Evolutionary conservation across 257 asterid genomes (phyloP).

Genomic region (Schizonepeta tenuifolia): DNA sequence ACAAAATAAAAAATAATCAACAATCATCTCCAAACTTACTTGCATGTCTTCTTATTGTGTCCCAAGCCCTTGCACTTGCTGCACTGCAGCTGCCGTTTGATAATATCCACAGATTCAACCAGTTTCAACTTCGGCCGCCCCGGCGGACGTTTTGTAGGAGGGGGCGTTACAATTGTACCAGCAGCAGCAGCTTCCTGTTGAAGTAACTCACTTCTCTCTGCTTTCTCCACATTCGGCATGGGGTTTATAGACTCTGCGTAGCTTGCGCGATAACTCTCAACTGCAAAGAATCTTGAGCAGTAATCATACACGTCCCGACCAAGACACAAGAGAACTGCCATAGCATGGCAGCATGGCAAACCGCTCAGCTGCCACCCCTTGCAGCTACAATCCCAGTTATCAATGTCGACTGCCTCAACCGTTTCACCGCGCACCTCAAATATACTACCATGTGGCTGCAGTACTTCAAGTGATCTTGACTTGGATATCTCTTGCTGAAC

Average conservation of each 20-base stretch:
- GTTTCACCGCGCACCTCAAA: conserved; percentile 77
- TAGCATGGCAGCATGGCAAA: conserved; percentile 91
- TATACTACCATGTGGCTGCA: conserved; percentile 53
- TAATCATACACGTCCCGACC: conserved; percentile 70
- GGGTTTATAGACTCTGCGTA: conserved; percentile 91
- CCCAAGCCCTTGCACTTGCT: conserved; percentile 98
- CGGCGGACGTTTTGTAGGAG: conserved; percentile 90
- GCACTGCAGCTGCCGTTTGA: conserved; percentile 98
- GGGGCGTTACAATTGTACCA: conserved; percentile 70
- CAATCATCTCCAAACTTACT: conserved; percentile 46
- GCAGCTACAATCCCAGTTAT: conserved; percentile 87
- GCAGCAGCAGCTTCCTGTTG: conserved; percentile 41
- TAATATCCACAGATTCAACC: conserved; percentile 68
- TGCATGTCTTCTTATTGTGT: conserved; percentile 95
- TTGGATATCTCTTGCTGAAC: conserved; percentile 73
- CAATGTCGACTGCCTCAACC: conserved; percentile 71
- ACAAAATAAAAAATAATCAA: background rate
- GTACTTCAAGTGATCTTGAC: conserved; percentile 59
- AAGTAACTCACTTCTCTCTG: conserved; percentile 54
- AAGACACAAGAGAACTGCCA: conserved; percentile 64
- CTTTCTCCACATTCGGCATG: conserved; percentile 82
- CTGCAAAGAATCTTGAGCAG: conserved; percentile 75
- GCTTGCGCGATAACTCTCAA: conserved; percentile 64
- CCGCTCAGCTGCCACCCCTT: conserved; percentile 90
- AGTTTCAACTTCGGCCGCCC: conserved; percentile 90